Evolutionary conservation across 371 early-diverging fungal genomes (phyloP).

Genomic region (Actinomortierella wolfii): DNA sequence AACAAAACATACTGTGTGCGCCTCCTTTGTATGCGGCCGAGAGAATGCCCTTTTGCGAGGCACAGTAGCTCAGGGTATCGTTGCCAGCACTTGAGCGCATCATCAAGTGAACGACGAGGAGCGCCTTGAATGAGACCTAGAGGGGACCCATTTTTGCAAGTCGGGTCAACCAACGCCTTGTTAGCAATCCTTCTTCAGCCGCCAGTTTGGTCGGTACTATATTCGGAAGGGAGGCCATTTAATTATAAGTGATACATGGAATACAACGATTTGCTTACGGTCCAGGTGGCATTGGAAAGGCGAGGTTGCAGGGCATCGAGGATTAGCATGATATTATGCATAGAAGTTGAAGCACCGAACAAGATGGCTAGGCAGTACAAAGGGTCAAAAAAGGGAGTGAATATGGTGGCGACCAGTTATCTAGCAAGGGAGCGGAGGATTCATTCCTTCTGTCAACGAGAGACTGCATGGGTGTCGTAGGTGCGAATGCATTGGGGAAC

Average conservation of each 20-base stretch:
- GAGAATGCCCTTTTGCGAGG: constrained; percentile 44
- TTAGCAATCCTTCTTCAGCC: too few species aligned
- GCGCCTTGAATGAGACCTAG: constrained; percentile 89
- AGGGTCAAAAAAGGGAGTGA: constrained; percentile 34
- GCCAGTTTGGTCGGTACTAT: too few species aligned
- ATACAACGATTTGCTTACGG: constrained; percentile 13
- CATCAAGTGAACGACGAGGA: constrained; percentile 85
- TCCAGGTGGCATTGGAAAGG: constrained; percentile 27
- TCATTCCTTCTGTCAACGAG: too few species aligned
- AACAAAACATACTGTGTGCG: constrained; percentile 60
- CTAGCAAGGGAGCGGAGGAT: not conserved
- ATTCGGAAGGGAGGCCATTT: too few species aligned
- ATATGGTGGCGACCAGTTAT: not conserved
- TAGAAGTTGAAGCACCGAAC: constrained; percentile 51
- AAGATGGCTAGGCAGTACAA: constrained; percentile 55
- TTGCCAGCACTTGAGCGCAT: constrained; percentile 82
- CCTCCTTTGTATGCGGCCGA: constrained; percentile 55
- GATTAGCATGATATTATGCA: constrained; percentile 57
- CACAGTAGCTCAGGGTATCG: constrained; percentile 56
- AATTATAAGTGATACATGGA: too few species aligned
- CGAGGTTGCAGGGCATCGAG: constrained; percentile 26
- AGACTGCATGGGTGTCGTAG: too few species aligned
- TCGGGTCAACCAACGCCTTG: too few species aligned
- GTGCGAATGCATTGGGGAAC: too few species aligned
- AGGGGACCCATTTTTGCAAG: too few species aligned